Conservation (phyloP, 495 filamentous ascomycete species). For the Aspergillus bridgeri region DNA sequence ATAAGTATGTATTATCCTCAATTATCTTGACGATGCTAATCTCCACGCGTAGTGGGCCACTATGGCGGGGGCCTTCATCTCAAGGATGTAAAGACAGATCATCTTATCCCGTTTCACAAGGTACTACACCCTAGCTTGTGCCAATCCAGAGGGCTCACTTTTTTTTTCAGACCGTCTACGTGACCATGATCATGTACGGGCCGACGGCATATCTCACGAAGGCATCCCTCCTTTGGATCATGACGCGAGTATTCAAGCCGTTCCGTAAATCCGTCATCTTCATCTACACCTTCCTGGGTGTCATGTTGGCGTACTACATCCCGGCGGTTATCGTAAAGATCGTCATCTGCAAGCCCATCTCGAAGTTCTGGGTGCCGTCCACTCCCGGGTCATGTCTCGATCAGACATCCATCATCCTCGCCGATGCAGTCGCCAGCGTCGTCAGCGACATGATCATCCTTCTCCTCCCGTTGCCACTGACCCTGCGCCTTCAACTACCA, state of each 20-base stretch:
- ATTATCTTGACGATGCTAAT: constrained; percentile 4
- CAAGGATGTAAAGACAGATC: constrained; percentile 13
- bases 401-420: constrained; percentile 34
- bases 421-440: constrained; percentile 37
- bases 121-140: constrained; percentile 3
- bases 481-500: constrained; percentile 31
- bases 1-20: constrained; percentile 16
- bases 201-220: constrained; percentile 41
- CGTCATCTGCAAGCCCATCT: constrained; percentile 36
- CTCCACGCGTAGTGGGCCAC: constrained; percentile 21
- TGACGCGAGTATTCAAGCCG: constrained; percentile 37
- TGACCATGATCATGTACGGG: constrained; percentile 38
- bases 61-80: constrained; percentile 26
- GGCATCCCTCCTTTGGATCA: constrained; percentile 37
- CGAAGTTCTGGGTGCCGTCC: constrained; percentile 27
- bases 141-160: background rate
- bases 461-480: constrained; percentile 31
- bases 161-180: constrained; percentile 24
- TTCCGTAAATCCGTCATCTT: constrained; percentile 31
- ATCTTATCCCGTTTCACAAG: constrained; percentile 23
- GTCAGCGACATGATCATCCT: constrained; percentile 36
- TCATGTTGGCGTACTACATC: constrained; percentile 40
- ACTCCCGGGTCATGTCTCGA: constrained; percentile 29
- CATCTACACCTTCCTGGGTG: constrained; percentile 34
- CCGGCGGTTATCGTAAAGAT: constrained; percentile 37